Conservation (phyloP, 2,329 filamentous ascomycete genomes). For the Tothia fuscella region DNA sequence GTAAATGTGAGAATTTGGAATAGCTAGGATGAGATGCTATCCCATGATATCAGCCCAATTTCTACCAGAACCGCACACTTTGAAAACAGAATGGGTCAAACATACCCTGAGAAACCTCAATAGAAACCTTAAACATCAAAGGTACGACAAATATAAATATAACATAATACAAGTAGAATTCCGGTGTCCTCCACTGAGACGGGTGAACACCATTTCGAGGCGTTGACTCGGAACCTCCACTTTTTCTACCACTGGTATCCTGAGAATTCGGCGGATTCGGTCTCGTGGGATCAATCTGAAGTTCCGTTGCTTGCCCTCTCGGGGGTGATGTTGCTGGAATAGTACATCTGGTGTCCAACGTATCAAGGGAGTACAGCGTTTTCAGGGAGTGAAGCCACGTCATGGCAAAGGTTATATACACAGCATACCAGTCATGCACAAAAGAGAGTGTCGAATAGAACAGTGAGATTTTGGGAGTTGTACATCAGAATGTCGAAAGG, state of each 20-base stretch:
- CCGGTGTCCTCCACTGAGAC: conserved; percentile 72
- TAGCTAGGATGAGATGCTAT: conserved; percentile 74
- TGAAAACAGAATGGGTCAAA: neutral
- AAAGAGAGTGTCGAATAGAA: no score
- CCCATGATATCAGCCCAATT: conserved; percentile 11
- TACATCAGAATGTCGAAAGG: no score
- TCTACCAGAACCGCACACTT: no score
- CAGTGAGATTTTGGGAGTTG: no score
- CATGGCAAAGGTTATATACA: conserved; percentile 20
- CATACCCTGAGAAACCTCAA: conserved; percentile 71
- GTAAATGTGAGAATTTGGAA: conserved; percentile 53
- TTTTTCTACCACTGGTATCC: conserved; percentile 12
- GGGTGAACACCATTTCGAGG: conserved; percentile 38
- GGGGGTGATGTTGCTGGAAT: conserved; percentile 56
- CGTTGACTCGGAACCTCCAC: conserved; percentile 17
- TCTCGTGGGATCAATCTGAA: conserved; percentile 21
- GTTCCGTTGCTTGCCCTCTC: conserved; percentile 25
- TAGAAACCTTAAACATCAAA: conserved; percentile 83
- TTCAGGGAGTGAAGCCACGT: conserved; percentile 36
- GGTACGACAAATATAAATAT: conserved; percentile 57
- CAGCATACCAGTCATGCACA: conserved; percentile 5
- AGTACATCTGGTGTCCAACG: conserved; percentile 61
- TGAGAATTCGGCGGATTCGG: conserved; percentile 16
- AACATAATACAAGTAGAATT: conserved; percentile 74
- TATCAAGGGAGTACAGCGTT: conserved; percentile 51